Conservation (phyloP, 1,284 basidiomycete genomes). For the Naganishia liquefaciens region DNA sequence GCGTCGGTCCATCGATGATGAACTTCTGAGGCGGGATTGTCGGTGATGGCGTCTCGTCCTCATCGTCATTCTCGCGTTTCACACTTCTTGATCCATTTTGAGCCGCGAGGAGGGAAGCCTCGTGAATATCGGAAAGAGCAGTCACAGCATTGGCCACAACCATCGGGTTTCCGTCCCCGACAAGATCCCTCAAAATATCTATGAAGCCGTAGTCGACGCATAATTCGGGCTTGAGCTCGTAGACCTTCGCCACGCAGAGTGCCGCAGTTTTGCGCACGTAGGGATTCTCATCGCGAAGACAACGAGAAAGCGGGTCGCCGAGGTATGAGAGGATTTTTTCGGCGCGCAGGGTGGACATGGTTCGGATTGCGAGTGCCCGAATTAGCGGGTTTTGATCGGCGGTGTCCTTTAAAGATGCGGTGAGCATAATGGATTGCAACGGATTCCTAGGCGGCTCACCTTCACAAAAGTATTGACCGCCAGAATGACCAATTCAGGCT, state of each 20-base stretch:
- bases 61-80: constrained; percentile 37
- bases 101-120: constrained; percentile 47
- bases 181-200: constrained; percentile 68
- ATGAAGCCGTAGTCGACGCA: constrained; percentile 95
- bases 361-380: constrained; percentile 91
- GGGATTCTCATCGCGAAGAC: constrained; percentile 89
- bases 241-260: constrained; percentile 90
- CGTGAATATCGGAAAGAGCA: constrained; percentile 91
- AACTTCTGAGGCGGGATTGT: constrained; percentile 59
- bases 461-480: constrained; percentile 98
- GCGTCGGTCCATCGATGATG: constrained; percentile 73
- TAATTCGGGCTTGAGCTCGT: constrained; percentile 92
- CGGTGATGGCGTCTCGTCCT: constrained; percentile 55
- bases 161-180: constrained; percentile 93
- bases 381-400: constrained; percentile 96
- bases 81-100: constrained; percentile 39
- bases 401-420: constrained; percentile 67
- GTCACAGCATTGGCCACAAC: constrained; percentile 98
- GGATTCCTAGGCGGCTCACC: constrained; percentile 41
- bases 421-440: background rate
- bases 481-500: constrained; percentile 94
- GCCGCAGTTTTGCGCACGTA: constrained; percentile 98
- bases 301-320: constrained; percentile 87
- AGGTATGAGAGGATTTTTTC: constrained; percentile 99
- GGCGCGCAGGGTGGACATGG: constrained; percentile 94